Evolutionary conservation across 2,329 filamentous ascomycete genomes (phyloP).

Genomic region (Ophiocordyceps camponoti-floridani): DNA sequence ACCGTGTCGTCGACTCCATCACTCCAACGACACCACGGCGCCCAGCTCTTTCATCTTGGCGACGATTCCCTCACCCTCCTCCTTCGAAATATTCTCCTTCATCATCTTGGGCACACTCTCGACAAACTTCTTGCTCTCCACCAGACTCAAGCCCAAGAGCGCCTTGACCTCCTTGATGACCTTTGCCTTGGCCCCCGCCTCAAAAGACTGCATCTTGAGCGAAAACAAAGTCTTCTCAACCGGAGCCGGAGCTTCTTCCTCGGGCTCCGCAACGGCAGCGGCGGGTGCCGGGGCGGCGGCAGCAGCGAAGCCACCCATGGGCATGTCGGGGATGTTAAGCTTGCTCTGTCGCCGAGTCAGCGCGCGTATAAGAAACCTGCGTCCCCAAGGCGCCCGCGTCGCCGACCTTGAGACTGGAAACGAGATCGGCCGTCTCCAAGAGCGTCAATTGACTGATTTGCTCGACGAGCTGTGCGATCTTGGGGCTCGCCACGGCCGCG

Average conservation of each 20-base stretch:
- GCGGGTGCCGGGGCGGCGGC: constrained; percentile 45
- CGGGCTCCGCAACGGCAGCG: constrained; percentile 58
- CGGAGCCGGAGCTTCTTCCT: constrained; percentile 72
- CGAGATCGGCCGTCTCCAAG: constrained; percentile 90
- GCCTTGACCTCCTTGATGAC: constrained; percentile 99
- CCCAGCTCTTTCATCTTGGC: constrained; percentile 86
- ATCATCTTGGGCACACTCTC: constrained; percentile 95
- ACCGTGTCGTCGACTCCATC: constrained; percentile 20
- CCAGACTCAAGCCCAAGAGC: constrained; percentile 83
- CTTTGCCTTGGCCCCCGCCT: constrained; percentile 84
- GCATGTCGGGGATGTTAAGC: constrained; percentile 95
- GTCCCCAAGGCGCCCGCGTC: constrained; percentile 3
- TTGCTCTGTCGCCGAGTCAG: constrained; percentile 40
- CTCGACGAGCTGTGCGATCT: constrained; percentile 89
- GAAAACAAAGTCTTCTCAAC: constrained; percentile 97
- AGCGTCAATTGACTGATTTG: constrained; percentile 98
- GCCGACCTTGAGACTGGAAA: constrained; percentile 80
- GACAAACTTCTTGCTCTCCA: constrained; percentile 99
- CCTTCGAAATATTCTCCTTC: constrained; percentile 98
- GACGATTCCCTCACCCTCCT: constrained; percentile 97
- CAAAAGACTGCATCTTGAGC: constrained; percentile 82
- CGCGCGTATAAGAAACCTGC: neutral
- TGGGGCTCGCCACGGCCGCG: constrained; percentile 51
- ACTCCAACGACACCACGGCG: constrained; percentile 82
- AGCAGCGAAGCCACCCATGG: constrained; percentile 77